phyloP scores from a whole-genome alignment of 805 yeast species.

The Priceomyces melissophilus region DNA sequence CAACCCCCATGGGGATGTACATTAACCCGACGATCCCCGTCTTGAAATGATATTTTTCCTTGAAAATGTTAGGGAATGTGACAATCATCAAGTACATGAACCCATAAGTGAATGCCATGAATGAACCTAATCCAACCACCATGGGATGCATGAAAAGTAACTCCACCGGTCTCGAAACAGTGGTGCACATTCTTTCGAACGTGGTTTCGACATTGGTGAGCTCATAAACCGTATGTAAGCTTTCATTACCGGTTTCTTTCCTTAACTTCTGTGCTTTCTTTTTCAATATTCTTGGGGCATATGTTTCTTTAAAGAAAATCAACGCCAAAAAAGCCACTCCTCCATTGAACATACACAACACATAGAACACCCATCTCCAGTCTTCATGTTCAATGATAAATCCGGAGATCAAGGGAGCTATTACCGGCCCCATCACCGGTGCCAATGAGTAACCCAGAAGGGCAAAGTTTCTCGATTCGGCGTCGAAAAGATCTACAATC shows the following conservation, averaged over 20 bases:
- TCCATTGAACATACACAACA: slow-evolving; percentile 33
- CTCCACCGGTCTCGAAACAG: slow-evolving; percentile 31
- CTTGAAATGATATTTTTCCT: slow-evolving; percentile 29
- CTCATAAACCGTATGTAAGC: slow-evolving; percentile 37
- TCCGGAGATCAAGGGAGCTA: slow-evolving; percentile 37
- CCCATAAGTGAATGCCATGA: slow-evolving; percentile 42
- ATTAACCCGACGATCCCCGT: slow-evolving; percentile 31
- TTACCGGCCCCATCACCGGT: slow-evolving; percentile 37
- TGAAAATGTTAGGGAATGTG: slow-evolving; percentile 33
- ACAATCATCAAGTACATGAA: slow-evolving; percentile 40
- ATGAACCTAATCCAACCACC: slow-evolving; percentile 38
- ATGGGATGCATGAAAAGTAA: slow-evolving; percentile 34
- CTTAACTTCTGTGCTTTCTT: slow-evolving; percentile 25
- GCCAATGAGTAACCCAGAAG: slow-evolving; percentile 35
- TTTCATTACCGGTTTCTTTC: slow-evolving; percentile 31
- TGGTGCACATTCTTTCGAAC: slow-evolving; percentile 17
- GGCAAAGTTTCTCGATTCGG: slow-evolving; percentile 28
- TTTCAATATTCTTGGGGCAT: slow-evolving; percentile 31
- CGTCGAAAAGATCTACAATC: slow-evolving; percentile 34
- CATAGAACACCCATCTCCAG: slow-evolving; percentile 39
- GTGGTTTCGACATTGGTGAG: slow-evolving; percentile 27
- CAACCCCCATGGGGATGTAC: slow-evolving; percentile 39
- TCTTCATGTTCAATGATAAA: slow-evolving; percentile 27
- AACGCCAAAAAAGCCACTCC: slow-evolving; percentile 29
- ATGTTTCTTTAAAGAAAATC: slow-evolving; percentile 31